Evolutionary conservation across 164 flowering plant species (phyloP), one percentile per base, ranked within the genome.

Genomic region (Cinnamomum chago): DNA sequence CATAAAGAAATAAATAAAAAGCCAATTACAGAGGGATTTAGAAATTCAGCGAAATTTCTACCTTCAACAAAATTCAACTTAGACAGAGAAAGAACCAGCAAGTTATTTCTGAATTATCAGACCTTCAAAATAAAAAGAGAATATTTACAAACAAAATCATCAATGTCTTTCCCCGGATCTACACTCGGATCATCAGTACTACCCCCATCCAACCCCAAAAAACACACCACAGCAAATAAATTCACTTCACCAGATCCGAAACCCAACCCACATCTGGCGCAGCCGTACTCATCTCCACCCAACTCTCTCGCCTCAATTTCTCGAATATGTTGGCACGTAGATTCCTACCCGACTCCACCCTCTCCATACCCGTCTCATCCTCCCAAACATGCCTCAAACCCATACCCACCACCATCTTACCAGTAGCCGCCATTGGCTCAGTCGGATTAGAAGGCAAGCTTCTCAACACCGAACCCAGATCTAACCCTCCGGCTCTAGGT

Each of bases 191-290:
- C 17, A 55, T 15, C 60, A 55, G 1, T 1, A 3, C 1, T 12
- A 55, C 3, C 5, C 27, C 6, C 17, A 55, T 3, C 58, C 11
- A 55, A 55, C 60, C 17, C n/a, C 60, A 13, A 55, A 55, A 55
- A 55, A 2, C 7, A 30, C n/a, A 24, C 25, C 25, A 24, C 17
- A 30, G 17, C 18, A 22, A 30, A 2, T 24, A 24, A 0, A 33
- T 50, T 90, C 83, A 90, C 84, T 79, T 77, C 30, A 90, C 81
- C 51, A 94, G 88, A 58, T 92, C 94, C 13, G 94, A 85, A 0
- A 90, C 88, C 97, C 97, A 94, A 4, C 84, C 92, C 18, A 94
- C 83, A 80, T 93, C 94, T 5, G 92, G 94, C 13, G 85, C 76
- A 40, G 78, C 88, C 11, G 62, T 74, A 18, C 86, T 74, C 5